Conservation (phyloP, 176 grass and related monocot genomes). For the Phyllostachys edulis region DNA sequence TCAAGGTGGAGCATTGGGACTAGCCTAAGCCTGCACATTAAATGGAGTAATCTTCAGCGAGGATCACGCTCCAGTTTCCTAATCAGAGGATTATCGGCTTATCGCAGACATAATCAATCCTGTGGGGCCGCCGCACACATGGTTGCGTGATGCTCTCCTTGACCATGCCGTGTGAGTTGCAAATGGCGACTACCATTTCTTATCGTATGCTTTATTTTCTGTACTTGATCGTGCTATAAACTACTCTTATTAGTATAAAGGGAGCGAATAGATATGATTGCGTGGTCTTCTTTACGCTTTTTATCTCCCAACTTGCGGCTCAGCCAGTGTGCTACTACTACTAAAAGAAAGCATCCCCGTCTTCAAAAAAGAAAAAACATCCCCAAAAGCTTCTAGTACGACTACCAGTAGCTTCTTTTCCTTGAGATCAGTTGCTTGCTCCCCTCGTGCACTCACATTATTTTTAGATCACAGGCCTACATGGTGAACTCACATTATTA, state of each 20-base stretch:
- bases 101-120: background rate
- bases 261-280: constrained; percentile 7
- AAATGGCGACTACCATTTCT: background rate
- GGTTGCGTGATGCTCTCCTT: constrained; percentile 32
- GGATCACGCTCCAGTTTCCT: constrained; percentile 12
- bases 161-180: background rate
- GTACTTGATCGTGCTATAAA: background rate
- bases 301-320: constrained; percentile 28
- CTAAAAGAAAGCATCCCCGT: background rate
- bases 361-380: background rate
- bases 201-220: background rate
- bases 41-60: background rate
- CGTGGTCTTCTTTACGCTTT: background rate
- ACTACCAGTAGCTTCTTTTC: background rate
- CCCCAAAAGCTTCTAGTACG: background rate
- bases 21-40: background rate
- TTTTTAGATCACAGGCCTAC: background rate
- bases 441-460: background rate
- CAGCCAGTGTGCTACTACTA: background rate
- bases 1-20: too few species aligned
- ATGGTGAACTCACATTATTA: background rate
- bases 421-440: background rate
- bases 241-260: background rate
- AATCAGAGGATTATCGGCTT: constrained; percentile 2
- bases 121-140: constrained; percentile 17